Evolutionary conservation across 257 asterid genomes (phyloP).

Genomic region (Solanum gracilifrons): DNA sequence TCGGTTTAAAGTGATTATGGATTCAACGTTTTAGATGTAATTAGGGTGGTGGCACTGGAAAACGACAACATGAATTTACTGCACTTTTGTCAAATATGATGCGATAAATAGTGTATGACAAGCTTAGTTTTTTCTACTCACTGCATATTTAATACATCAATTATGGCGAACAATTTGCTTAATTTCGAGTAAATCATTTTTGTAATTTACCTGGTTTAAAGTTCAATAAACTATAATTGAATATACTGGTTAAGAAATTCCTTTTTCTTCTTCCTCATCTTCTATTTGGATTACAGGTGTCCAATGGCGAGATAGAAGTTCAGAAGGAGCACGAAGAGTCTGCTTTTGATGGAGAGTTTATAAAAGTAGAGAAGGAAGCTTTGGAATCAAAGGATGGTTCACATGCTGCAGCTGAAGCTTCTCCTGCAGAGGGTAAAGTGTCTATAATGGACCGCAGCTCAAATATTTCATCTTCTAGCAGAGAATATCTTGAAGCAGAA

Average conservation of each 20-base stretch:
- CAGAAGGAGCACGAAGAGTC: slow-evolving; percentile 58
- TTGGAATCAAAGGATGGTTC: slow-evolving; percentile 30
- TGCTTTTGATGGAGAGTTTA: slow-evolving; percentile 62
- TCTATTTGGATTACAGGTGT: not conserved
- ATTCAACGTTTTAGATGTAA: not conserved
- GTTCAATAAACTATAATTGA: not conserved
- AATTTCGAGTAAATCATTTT: not conserved
- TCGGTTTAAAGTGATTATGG: not conserved
- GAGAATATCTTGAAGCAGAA: slow-evolving; percentile 42
- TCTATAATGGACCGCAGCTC: slow-evolving; percentile 5
- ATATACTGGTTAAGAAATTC: not conserved
- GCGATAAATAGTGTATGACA: not conserved
- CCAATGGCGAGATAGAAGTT: slow-evolving; percentile 16
- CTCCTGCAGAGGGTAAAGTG: slow-evolving; percentile 13
- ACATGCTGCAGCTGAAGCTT: not conserved
- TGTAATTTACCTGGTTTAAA: not conserved
- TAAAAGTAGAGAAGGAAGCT: slow-evolving; percentile 73
- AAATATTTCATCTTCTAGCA: slow-evolving; percentile 15
- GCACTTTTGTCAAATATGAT: not conserved
- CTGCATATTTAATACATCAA: not conserved
- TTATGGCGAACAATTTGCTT: not conserved
- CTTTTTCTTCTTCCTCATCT: not conserved
- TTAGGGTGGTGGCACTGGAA: not conserved
- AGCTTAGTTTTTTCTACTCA: not conserved
- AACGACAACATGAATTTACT: not conserved